Evolutionary conservation across 2,329 filamentous ascomycete species (phyloP), one percentile per base, ranked within the genome.

Genomic region (Monilinia vaccinii-corymbosi): DNA sequence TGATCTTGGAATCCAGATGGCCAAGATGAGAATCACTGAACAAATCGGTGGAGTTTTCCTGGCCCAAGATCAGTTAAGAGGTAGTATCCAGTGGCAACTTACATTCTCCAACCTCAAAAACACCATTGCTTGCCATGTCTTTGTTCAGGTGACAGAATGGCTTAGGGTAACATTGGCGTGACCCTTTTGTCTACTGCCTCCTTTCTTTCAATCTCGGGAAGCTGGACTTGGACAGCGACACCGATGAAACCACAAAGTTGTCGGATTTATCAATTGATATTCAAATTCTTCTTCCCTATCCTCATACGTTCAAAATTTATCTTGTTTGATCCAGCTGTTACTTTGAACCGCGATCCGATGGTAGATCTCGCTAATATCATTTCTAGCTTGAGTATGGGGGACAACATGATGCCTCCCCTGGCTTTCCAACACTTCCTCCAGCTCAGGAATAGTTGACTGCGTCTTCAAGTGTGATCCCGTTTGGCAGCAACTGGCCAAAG

Each of bases 21-120:
- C 88, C 1, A 87, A 82, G 70, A 81, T 91, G 79, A 81, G 82
- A 61, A 83, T 91, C 62, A 89, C 86, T 2, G 88, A 91, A 68
- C 79, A 87, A 42, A 83, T 91, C 64, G 88, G 88, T 28, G 18
- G 87, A 87, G 0, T 81, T 88, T 65, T 85, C 88, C 47, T 78
- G 87, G 49, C 87, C 88, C 2, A 83, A 84, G 66, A 79, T 91
- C 60, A 79, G 82, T 4, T 84, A 90, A 71, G 87, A 91, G 77
- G 83, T 88, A 75, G 64, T 75, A 23, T 44, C 10, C 28, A 9
- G 18, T 58, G 13, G n/a, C n/a, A 14, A 21, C 42, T n/a, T 16
- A 40, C 25, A 10, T 25, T 88, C 21, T 36, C 13, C 3, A n/a
- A 28, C 9, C 34, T 13, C 11, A 3, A 51, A 40, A 51, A 25